Evolutionary conservation across 257 asterid species (phyloP).

Genomic region (Nicotiana paniculata): DNA sequence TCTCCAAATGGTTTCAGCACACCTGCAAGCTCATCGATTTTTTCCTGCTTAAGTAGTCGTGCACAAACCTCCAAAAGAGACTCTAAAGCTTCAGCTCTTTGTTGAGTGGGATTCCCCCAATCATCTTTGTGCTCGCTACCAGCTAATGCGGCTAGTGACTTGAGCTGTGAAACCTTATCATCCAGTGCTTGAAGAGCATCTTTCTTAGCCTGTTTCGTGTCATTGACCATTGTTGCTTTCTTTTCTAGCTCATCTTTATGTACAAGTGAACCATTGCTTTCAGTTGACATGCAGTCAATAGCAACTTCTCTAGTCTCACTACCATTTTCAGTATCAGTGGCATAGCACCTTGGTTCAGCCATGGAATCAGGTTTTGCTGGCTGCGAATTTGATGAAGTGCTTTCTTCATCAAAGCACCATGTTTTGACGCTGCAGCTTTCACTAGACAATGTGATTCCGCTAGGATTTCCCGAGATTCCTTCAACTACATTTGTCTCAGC

Average conservation of each 20-base stretch:
- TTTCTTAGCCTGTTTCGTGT: conserved; percentile 17
- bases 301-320: conserved; percentile 5
- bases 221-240: conserved; percentile 12
- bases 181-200: conserved; percentile 18
- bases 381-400: conserved; percentile 4
- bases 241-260: conserved; percentile 22
- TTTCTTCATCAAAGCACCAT: conserved; percentile 1
- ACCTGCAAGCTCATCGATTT: conserved; percentile 78
- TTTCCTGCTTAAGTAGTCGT: conserved; percentile 71
- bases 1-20: conserved; percentile 86
- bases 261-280: conserved; percentile 4
- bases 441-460: background rate
- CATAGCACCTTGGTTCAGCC: background rate
- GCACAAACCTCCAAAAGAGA: conserved; percentile 88
- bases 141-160: conserved; percentile 21
- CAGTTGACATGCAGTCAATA: conserved; percentile 9
- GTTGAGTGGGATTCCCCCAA: conserved; percentile 35
- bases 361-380: background rate
- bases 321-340: conserved; percentile 15
- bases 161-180: conserved; percentile 20
- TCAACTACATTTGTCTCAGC: background rate
- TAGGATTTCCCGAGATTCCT: background rate
- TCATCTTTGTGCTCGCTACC: conserved; percentile 24
- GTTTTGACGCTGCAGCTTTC: background rate
- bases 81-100: conserved; percentile 87